Evolutionary conservation across 139 green algal species (phyloP).

Genomic region (Chlamydomonas schloesseri): DNA sequence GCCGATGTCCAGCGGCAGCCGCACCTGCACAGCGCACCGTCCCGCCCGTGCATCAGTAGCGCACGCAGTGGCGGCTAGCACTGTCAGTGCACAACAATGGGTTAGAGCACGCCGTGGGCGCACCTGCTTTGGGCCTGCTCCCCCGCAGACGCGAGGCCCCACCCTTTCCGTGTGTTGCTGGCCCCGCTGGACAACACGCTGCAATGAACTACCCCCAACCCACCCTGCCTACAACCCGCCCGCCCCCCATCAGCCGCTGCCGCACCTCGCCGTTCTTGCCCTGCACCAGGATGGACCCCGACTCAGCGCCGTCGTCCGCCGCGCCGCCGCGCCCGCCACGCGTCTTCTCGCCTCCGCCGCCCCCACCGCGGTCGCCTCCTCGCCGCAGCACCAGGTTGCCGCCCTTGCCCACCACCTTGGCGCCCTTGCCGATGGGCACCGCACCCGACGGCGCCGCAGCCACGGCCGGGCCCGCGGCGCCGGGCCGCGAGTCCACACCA

Average conservation of each 20-base stretch:
- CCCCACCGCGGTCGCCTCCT: not conserved
- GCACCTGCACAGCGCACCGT: constrained; percentile 66
- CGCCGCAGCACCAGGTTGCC: constrained; percentile 24
- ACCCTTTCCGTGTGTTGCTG: too few relatives aligned
- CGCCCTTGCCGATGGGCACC: constrained; percentile 39
- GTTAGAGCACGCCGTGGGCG: not conserved
- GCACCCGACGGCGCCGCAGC: not conserved
- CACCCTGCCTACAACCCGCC: not conserved
- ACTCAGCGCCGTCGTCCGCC: constrained; percentile 4
- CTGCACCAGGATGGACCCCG: constrained; percentile 24
- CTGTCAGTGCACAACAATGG: not conserved
- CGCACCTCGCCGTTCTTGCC: constrained; percentile 17
- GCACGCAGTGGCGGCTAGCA: not conserved
- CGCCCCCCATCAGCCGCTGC: not conserved
- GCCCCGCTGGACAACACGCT: too few relatives aligned
- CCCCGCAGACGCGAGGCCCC: too few relatives aligned
- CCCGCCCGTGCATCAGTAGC: too few relatives aligned
- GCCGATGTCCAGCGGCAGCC: constrained; percentile 87
- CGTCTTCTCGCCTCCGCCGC: not conserved
- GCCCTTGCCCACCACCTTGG: constrained; percentile 38
- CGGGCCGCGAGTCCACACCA: constrained; percentile 16
- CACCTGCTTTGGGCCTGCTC: too few relatives aligned
- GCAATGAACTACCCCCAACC: too few relatives aligned
- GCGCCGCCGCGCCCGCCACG: not conserved
- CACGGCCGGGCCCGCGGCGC: not conserved